These are phyloP conservation scores for Volvox reticuliferus DNA, from an alignment of 139 green algal species.

Conservation along the genomic window DNA sequence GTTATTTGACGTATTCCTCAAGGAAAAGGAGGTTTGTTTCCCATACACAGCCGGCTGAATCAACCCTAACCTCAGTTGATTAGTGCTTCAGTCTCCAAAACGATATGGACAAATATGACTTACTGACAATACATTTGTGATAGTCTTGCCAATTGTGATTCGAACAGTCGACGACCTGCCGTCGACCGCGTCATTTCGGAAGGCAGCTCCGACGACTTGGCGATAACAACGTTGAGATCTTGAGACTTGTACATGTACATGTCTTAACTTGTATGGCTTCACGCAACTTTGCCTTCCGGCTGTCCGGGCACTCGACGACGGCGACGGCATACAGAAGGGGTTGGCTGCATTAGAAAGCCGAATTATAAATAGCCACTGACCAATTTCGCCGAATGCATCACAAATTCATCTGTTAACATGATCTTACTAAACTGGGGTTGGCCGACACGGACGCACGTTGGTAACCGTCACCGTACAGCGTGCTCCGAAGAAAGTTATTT, in stretches of 20 bases:
- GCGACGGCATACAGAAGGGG: background rate
- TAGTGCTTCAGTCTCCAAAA: background rate
- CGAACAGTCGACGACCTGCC: background rate
- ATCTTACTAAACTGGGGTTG: background rate
- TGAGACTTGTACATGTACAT: background rate
- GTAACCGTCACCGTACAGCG: too few relatives aligned
- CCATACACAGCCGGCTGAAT: too few relatives aligned
- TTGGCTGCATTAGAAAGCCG: background rate
- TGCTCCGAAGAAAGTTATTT: too few relatives aligned
- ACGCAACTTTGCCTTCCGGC: background rate
- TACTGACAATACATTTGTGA: background rate
- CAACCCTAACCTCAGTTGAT: too few relatives aligned
- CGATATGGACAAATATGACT: background rate
- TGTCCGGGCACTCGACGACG: background rate
- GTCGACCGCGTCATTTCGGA: background rate
- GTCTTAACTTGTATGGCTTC: background rate
- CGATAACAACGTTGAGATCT: background rate
- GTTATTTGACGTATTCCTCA: too few relatives aligned
- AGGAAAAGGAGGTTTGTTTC: too few relatives aligned
- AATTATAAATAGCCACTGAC: too few relatives aligned
- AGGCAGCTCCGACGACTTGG: background rate
- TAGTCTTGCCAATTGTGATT: background rate
- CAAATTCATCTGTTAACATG: background rate
- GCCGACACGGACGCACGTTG: too few relatives aligned
- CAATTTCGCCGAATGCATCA: too few relatives aligned